phyloP scores from a whole-genome alignment of 2,329 filamentous ascomycete genomes.

The Phaeosphaeria sp. region DNA sequence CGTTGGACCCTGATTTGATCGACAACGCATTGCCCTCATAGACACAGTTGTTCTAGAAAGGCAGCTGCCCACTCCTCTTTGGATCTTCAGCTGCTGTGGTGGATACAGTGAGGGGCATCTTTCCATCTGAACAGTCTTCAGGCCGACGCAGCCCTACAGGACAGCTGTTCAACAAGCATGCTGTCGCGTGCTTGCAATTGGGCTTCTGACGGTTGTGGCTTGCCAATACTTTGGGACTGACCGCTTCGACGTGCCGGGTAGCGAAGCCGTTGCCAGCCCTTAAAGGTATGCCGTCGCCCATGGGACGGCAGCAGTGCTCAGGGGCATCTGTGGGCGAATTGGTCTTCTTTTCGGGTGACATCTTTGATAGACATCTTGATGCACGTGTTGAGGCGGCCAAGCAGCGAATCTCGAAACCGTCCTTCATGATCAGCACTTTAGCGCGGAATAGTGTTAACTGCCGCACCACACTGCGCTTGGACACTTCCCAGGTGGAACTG shows the following conservation, averaged over 20 bases:
- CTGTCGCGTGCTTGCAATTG: neutral
- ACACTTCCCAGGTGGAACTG: neutral
- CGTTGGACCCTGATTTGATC: conserved; percentile 15
- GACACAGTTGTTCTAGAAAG: neutral
- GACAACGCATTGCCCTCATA: conserved; percentile 1
- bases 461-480: neutral
- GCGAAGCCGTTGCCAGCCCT: neutral
- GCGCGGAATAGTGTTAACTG: neutral
- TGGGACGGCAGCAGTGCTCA: neutral
- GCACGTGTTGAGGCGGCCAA: neutral
- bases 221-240: neutral
- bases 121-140: neutral
- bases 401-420: neutral
- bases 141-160: neutral
- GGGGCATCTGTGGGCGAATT: neutral
- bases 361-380: neutral
- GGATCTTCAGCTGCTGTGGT: neutral
- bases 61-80: neutral
- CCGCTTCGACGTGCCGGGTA: neutral
- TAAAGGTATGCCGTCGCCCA: neutral
- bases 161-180: neutral
- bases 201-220: neutral
- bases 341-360: neutral
- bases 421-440: neutral
- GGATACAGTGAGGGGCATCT: neutral